phyloP scores from a whole-genome alignment of 345 rosid species.

The Luvunga scandens region DNA sequence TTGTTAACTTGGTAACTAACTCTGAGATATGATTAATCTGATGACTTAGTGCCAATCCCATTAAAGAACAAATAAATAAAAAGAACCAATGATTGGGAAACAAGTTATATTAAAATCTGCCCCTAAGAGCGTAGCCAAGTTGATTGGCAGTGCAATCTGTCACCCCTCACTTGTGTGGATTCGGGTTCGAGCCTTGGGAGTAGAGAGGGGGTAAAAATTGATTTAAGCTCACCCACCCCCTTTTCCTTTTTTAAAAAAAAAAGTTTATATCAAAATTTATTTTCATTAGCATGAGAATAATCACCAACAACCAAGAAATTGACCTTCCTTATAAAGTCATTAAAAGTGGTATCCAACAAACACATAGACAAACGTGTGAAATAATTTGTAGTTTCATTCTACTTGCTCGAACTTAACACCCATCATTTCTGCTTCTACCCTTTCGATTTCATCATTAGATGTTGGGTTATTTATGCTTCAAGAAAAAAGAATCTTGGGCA shows the following conservation, averaged over 20 bases:
- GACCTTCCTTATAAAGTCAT: not conserved
- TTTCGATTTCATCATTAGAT: not conserved
- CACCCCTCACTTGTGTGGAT: no score
- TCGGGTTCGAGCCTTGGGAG: no score
- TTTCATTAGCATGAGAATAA: not conserved
- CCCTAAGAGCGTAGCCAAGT: no score
- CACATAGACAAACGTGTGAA: not conserved
- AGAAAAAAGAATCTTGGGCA: not conserved
- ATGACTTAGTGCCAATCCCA: not conserved
- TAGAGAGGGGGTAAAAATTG: no score
- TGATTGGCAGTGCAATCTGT: no score
- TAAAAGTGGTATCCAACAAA: slow-evolving; percentile 7
- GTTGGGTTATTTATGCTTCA: slow-evolving; percentile 8
- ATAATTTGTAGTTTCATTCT: not conserved
- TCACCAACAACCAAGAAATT: not conserved
- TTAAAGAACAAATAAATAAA: not conserved
- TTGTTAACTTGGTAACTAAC: not conserved
- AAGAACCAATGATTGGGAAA: not conserved
- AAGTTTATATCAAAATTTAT: not conserved
- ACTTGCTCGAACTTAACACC: not conserved
- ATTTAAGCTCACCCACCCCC: no score
- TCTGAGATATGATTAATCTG: not conserved
- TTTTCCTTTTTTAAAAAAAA: no score
- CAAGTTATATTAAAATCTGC: not conserved
- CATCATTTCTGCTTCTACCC: not conserved